A percentile compares a stretch with the other conserved stretches of the same genome.
Evolutionary conservation across 257 asterid species (phyloP).

Genomic region (Penstemon davidsonii): DNA sequence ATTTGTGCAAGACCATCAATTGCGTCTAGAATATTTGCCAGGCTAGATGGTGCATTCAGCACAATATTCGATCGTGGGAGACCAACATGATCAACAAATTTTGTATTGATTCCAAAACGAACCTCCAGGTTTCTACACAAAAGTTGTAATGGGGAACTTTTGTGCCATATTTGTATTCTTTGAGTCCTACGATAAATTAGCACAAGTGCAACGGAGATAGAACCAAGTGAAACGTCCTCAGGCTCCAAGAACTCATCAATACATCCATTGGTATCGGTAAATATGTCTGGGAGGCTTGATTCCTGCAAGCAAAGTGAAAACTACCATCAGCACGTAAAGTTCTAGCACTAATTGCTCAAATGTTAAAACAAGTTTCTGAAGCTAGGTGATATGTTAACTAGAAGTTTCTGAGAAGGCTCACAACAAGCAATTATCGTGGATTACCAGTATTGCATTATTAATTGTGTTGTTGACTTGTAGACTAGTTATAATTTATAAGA

Average conservation of each 20-base stretch:
- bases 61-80: constrained; percentile 66
- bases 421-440: neutral
- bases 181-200: constrained; percentile 62
- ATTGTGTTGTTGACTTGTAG: neutral
- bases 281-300: constrained; percentile 89
- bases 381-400: too few species aligned
- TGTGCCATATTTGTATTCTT: constrained; percentile 57
- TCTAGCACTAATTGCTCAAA: neutral
- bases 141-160: constrained; percentile 52
- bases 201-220: constrained; percentile 50
- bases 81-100: constrained; percentile 62
- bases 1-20: constrained; percentile 59
- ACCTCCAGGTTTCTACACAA: constrained; percentile 57
- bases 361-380: neutral
- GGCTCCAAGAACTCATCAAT: constrained; percentile 54
- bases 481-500: constrained; percentile 3
- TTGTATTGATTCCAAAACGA: constrained; percentile 74
- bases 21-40: constrained; percentile 58
- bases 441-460: too few species aligned
- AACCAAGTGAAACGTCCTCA: constrained; percentile 54
- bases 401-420: neutral
- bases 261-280: constrained; percentile 50
- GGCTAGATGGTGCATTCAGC: constrained; percentile 59
- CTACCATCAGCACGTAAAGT: neutral
- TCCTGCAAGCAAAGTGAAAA: constrained; percentile 55